A percentile compares a stretch with the other conserved stretches of the same genome.
Conservation (phyloP, 495 filamentous ascomycete genomes). For the Durotheca rogersii region DNA sequence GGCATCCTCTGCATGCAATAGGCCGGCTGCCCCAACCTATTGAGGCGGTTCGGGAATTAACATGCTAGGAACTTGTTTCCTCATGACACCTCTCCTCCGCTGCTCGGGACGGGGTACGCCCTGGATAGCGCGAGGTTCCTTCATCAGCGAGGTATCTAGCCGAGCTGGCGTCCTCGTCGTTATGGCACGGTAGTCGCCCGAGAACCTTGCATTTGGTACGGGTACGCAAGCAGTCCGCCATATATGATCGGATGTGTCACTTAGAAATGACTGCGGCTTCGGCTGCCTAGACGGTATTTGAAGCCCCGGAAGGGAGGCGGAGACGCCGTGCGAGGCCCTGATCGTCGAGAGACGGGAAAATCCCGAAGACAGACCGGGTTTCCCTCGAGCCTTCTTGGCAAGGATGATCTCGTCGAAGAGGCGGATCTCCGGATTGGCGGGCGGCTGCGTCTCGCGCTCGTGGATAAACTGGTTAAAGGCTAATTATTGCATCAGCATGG, state of each 20-base stretch:
- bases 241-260: constrained; percentile 84
- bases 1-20: constrained; percentile 4
- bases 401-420: constrained; percentile 96
- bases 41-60: constrained; percentile 35
- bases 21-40: constrained; percentile 5
- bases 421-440: constrained; percentile 64
- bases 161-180: constrained; percentile 70
- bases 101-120: constrained; percentile 68
- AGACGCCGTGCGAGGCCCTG: constrained; percentile 45
- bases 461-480: constrained; percentile 97
- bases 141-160: constrained; percentile 83
- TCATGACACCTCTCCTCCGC: constrained; percentile 55
- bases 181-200: constrained; percentile 60
- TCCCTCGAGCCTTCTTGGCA: constrained; percentile 86
- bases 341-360: constrained; percentile 56
- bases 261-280: constrained; percentile 69
- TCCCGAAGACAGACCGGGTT: constrained; percentile 50
- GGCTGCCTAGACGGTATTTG: constrained; percentile 35
- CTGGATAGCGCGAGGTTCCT: constrained; percentile 77
- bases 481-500: constrained; percentile 37
- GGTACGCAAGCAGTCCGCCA: constrained; percentile 89
- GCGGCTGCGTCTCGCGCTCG: constrained; percentile 70
- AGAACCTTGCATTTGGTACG: constrained; percentile 69
- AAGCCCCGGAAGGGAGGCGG: constrained; percentile 34
- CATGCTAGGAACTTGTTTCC: constrained; percentile 77